Percentiles rank a stretch among this genome's conserved stretches.
These are phyloP conservation scores for Fusarium mundagurra DNA, from an alignment of 2,329 filamentous ascomycete genomes.

Conservation along the genomic window DNA sequence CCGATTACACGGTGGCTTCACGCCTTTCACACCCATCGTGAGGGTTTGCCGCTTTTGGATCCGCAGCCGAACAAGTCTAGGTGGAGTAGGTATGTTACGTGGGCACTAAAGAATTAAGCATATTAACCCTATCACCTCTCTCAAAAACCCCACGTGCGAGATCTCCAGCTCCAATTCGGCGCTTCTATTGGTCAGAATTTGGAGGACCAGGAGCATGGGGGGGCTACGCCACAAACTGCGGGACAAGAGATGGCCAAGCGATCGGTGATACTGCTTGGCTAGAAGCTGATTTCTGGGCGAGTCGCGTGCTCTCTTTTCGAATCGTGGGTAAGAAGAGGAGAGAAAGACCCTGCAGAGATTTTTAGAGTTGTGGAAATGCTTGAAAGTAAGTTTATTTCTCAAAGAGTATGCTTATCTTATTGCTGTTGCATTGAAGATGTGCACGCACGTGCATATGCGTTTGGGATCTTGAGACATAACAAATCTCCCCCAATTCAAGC, in stretches of 20 bases:
- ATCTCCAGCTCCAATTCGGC: background rate
- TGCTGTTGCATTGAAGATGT: background rate
- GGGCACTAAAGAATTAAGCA: constrained; percentile 31
- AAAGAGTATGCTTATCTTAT: constrained; percentile 12
- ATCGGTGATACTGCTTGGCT: constrained; percentile 11
- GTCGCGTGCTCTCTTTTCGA: constrained; percentile 16
- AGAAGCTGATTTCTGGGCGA: constrained; percentile 25
- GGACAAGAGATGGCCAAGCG: constrained; percentile 15
- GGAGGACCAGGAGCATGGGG: background rate
- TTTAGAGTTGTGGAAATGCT: constrained; percentile 2
- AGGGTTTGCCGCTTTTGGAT: constrained; percentile 19
- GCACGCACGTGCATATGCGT: constrained; percentile 13
- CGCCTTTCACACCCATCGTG: constrained; percentile 12
- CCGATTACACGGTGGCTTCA: constrained; percentile 21
- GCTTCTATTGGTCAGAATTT: background rate
- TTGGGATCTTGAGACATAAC: background rate
- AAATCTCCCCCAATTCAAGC: background rate
- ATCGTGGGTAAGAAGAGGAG: background rate
- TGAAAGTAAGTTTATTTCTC: constrained; percentile 3
- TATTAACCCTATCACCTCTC: constrained; percentile 28
- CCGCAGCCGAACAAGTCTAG: background rate
- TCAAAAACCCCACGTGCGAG: constrained; percentile 24
- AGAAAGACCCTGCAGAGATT: background rate
- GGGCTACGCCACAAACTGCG: constrained; percentile 16
- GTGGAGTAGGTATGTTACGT: background rate